Conservation (phyloP, 768 basidiomycete species). For the Panaeolus cyanescens region DNA sequence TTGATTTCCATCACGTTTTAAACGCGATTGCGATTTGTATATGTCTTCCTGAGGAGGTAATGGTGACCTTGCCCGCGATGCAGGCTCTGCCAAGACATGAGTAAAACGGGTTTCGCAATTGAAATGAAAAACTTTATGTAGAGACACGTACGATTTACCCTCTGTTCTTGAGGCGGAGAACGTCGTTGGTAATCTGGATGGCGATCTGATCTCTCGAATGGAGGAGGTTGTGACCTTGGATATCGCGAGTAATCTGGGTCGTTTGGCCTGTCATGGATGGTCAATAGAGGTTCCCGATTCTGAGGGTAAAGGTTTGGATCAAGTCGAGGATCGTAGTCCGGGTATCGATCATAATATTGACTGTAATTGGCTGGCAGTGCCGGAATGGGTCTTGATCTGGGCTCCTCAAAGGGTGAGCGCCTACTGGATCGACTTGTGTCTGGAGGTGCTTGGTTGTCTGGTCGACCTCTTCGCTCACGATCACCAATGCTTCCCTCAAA, state of each 20-base stretch:
- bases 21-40: not conserved
- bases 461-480: conserved; percentile 23
- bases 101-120: not conserved
- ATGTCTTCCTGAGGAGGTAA: not conserved
- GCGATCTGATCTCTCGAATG: not conserved
- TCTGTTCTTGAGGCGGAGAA: not conserved
- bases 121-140: not conserved
- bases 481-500: conserved; percentile 27
- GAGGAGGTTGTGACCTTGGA: conserved; percentile 1
- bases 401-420: not conserved
- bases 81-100: not conserved
- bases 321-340: not conserved
- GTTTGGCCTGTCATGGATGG: not conserved
- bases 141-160: not conserved
- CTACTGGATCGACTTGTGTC: not conserved
- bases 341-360: not conserved
- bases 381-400: not conserved
- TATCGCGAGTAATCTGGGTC: not conserved
- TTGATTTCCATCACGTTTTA: too few relatives aligned
- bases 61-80: not conserved
- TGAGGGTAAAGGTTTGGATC: not conserved
- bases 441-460: conserved; percentile 7
- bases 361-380: not conserved
- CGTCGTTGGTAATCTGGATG: not conserved
- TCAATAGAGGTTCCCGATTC: not conserved